Percentiles rank a stretch among this genome's conserved stretches.
Conservation (phyloP, 2,329 filamentous ascomycete genomes). For the Aspergillus texensis region DNA sequence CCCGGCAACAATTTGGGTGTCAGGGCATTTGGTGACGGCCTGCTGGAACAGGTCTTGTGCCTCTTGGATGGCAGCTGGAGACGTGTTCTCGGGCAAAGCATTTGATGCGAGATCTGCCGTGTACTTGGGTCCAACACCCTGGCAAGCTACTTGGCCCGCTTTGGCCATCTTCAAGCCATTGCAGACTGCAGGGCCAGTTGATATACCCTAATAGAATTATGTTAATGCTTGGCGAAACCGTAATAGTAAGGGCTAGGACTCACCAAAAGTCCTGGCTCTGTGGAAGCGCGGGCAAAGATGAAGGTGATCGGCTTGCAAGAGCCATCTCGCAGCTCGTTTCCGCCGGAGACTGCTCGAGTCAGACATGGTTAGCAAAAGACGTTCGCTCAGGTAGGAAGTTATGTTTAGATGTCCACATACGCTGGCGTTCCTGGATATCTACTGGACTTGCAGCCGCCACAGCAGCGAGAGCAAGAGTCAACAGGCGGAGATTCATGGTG, state of each 20-base stretch:
- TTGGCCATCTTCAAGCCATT: conserved; percentile 23
- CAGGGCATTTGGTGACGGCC: conserved; percentile 49
- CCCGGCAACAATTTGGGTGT: conserved; percentile 48
- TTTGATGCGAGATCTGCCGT: conserved; percentile 41
- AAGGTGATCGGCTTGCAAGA: conserved; percentile 49
- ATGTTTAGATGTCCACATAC: neutral
- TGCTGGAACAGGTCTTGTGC: conserved; percentile 45
- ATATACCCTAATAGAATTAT: conserved; percentile 26
- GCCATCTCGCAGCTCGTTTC: conserved; percentile 44
- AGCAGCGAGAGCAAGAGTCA: conserved; percentile 7
- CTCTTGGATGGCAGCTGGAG: conserved; percentile 40
- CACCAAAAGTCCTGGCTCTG: conserved; percentile 54
- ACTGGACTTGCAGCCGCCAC: conserved; percentile 6
- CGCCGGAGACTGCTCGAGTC: conserved; percentile 17
- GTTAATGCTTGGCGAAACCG: neutral
- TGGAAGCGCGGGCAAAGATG: conserved; percentile 54
- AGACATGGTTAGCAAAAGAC: neutral
- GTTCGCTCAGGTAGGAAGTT: neutral
- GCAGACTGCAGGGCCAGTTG: conserved; percentile 36
- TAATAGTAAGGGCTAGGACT: neutral
- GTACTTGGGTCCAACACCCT: conserved; percentile 51
- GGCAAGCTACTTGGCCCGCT: conserved; percentile 36
- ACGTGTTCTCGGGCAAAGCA: conserved; percentile 42
- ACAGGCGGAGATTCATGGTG: neutral
- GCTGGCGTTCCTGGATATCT: conserved; percentile 5